These are phyloP conservation scores for Volvariella volvacea DNA, from an alignment of 1,284 basidiomycete species.

Conservation along the genomic window DNA sequence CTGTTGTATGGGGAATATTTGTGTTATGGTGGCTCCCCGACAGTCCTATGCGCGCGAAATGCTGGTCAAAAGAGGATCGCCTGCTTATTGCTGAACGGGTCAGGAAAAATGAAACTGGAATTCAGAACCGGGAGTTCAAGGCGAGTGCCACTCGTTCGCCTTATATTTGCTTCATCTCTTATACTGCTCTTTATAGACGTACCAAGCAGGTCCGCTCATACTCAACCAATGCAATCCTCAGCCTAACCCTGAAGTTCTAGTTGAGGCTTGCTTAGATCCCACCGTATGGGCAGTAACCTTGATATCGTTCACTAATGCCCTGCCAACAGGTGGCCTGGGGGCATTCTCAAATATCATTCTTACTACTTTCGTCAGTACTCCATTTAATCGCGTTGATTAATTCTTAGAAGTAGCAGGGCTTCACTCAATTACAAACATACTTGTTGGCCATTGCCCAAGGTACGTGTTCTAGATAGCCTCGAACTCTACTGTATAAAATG, in stretches of 20 bases:
- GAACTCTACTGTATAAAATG: too few relatives aligned
- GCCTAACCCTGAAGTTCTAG: conserved; percentile 11
- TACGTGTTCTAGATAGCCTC: conserved; percentile 2
- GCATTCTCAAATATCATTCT: conserved; percentile 48
- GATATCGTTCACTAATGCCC: conserved; percentile 45
- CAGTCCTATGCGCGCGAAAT: conserved; percentile 41
- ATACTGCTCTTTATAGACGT: conserved; percentile 15
- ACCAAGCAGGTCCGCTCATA: conserved; percentile 28
- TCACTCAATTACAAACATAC: conserved; percentile 41
- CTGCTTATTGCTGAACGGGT: conserved; percentile 51
- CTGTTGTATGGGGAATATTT: conserved; percentile 43
- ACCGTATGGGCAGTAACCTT: conserved; percentile 37
- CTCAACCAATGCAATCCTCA: not conserved
- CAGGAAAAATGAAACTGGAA: conserved; percentile 46
- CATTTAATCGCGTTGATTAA: not conserved
- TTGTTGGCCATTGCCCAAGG: conserved; percentile 46
- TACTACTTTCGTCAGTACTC: conserved; percentile 31
- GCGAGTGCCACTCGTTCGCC: conserved; percentile 11
- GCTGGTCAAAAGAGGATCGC: conserved; percentile 41
- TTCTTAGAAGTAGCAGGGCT: conserved; percentile 24
- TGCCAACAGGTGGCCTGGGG: conserved; percentile 46
- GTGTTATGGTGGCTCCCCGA: conserved; percentile 46
- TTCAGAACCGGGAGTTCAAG: conserved; percentile 51
- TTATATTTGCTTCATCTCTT: too few relatives aligned
- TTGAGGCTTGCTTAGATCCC: conserved; percentile 41